A percentile compares a stretch with the other conserved stretches of the same genome.
Conservation (phyloP, 495 filamentous ascomycete genomes). For the Aspergillus saccharolyticus region DNA sequence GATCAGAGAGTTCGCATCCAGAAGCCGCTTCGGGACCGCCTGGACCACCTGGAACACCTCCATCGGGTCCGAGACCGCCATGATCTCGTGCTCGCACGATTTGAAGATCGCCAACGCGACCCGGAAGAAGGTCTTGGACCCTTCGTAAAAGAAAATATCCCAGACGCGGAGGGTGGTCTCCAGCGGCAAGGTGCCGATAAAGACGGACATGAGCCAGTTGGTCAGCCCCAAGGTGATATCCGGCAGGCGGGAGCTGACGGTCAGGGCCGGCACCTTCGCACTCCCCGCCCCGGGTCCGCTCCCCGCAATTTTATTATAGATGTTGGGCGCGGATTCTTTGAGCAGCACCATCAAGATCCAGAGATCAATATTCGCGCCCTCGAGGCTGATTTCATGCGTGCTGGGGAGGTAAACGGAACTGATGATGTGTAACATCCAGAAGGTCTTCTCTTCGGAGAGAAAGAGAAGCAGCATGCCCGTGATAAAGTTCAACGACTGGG, state of each 20-base stretch:
- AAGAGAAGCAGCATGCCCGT: conserved; percentile 94
- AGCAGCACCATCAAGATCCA: conserved; percentile 86
- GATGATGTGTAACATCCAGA: conserved; percentile 92
- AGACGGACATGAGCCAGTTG: conserved; percentile 98
- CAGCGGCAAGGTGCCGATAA: conserved; percentile 86
- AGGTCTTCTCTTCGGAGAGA: conserved; percentile 83
- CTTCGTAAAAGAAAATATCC: conserved; percentile 96
- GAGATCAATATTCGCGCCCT: conserved; percentile 91
- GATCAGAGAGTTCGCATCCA: conserved; percentile 77
- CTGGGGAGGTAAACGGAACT: conserved; percentile 83
- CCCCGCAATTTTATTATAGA: conserved; percentile 85
- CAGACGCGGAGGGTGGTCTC: conserved; percentile 89
- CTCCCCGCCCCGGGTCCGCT: conserved; percentile 54
- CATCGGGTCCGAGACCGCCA: conserved; percentile 78
- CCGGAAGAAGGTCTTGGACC: conserved; percentile 90
- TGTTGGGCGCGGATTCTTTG: conserved; percentile 73
- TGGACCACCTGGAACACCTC: conserved; percentile 96
- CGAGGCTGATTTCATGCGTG: conserved; percentile 86
- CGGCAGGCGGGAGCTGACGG: conserved; percentile 61
- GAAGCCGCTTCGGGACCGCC: conserved; percentile 70
- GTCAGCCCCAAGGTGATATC: conserved; percentile 90
- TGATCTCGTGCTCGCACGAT: conserved; percentile 77
- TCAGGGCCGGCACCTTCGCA: conserved; percentile 36
- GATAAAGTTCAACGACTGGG: conserved; percentile 94
- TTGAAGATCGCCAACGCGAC: conserved; percentile 92